phyloP scores from a whole-genome alignment of 2,329 filamentous ascomycete genomes.

The Trichoderma afroharzianum region DNA sequence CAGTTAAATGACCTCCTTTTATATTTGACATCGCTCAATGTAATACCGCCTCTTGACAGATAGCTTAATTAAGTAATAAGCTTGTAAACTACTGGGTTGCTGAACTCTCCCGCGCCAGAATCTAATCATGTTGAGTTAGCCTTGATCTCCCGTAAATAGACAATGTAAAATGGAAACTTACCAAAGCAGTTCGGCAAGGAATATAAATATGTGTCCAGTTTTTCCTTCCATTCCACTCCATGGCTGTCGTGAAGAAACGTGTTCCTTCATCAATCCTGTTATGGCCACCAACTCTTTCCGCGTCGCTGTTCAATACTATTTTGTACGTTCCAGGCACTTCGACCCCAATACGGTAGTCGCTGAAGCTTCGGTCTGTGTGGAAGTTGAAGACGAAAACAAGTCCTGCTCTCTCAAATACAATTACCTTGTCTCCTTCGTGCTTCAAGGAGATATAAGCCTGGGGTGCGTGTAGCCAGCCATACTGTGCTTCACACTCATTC shows the following conservation, averaged over 20 bases:
- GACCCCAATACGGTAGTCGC: slow-evolving; percentile 88
- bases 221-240: slow-evolving; percentile 83
- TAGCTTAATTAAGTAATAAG: not conserved
- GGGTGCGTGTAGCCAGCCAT: slow-evolving; percentile 80
- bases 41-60: not conserved
- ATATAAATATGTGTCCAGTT: slow-evolving; percentile 94
- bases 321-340: slow-evolving; percentile 81
- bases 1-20: not conserved
- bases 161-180: slow-evolving; percentile 41
- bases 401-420: slow-evolving; percentile 91
- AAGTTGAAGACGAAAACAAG: slow-evolving; percentile 97
- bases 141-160: not conserved
- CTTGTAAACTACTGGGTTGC: not conserved
- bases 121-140: not conserved
- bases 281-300: slow-evolving; percentile 72
- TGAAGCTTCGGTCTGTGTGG: slow-evolving; percentile 77
- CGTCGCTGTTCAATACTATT: slow-evolving; percentile 80
- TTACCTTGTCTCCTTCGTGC: slow-evolving; percentile 88
- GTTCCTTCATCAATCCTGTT: slow-evolving; percentile 74
- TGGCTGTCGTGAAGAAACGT: slow-evolving; percentile 85
- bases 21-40: not conserved
- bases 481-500: slow-evolving; percentile 83
- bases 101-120: slow-evolving; percentile 8
- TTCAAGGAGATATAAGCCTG: slow-evolving; percentile 94
- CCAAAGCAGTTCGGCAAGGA: slow-evolving; percentile 77